A percentile compares a stretch with the other conserved stretches of the same genome.
Conservation (phyloP, 495 filamentous ascomycete species). For the Platismatia glauca region DNA sequence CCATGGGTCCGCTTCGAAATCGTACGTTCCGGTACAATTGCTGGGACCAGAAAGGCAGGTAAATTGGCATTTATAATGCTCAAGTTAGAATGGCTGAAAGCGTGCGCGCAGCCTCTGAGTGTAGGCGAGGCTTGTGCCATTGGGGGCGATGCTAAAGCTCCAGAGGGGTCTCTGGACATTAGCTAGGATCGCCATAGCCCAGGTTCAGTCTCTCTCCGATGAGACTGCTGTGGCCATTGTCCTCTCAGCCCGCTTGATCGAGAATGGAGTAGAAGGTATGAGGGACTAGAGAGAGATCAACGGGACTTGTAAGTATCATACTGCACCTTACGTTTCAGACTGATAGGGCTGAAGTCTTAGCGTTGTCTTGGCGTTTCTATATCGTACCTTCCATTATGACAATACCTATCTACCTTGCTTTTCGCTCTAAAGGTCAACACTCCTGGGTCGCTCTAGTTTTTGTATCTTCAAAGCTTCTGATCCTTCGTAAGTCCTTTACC, state of each 20-base stretch:
- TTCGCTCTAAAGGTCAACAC: neutral
- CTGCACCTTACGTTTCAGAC: too few relatives aligned
- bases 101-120: constrained; percentile 1
- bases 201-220: neutral
- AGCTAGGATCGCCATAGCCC: neutral
- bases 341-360: neutral
- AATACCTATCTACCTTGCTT: neutral
- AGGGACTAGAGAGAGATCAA: neutral
- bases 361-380: neutral
- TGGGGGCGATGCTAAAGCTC: neutral
- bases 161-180: neutral
- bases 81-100: neutral
- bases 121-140: constrained; percentile 1
- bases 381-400: too few relatives aligned
- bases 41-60: constrained; percentile 7
- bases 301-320: too few relatives aligned
- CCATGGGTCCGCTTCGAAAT: neutral
- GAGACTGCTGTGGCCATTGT: neutral
- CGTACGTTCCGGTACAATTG: neutral
- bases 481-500: neutral
- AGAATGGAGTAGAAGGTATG: neutral
- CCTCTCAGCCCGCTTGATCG: neutral
- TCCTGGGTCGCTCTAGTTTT: too few relatives aligned
- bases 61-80: neutral
- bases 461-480: neutral